phyloP scores from a whole-genome alignment of 805 yeast genomes.

The Metschnikowia shivogae region DNA sequence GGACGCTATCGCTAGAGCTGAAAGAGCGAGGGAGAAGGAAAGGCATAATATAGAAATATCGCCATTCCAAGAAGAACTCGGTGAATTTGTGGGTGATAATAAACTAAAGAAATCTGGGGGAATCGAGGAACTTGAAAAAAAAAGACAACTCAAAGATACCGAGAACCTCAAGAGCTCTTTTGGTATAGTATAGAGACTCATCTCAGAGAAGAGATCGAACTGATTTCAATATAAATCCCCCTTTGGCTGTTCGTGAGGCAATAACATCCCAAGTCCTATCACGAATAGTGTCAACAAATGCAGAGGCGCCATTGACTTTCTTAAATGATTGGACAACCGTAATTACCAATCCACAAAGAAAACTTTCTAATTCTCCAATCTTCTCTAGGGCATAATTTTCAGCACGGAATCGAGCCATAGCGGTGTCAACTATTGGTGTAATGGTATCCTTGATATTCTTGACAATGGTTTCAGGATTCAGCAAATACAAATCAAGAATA shows the following conservation, averaged over 20 bases:
- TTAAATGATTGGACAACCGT: slow-evolving; percentile 13
- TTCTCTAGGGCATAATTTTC: not conserved
- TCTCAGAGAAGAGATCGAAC: not conserved
- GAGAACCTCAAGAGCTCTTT: slow-evolving; percentile 58
- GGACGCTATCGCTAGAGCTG: slow-evolving; percentile 88
- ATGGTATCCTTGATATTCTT: slow-evolving; percentile 1
- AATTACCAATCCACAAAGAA: slow-evolving; percentile 13
- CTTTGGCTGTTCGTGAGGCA: not conserved
- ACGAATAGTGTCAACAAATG: slow-evolving; percentile 7
- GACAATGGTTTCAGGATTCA: slow-evolving; percentile 5
- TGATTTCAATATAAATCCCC: not conserved
- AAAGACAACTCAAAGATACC: slow-evolving; percentile 62
- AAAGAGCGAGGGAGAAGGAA: slow-evolving; percentile 70
- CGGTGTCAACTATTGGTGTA: slow-evolving; percentile 6
- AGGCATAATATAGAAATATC: slow-evolving; percentile 50
- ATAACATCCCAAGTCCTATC: slow-evolving; percentile 8
- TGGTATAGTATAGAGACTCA: slow-evolving; percentile 23
- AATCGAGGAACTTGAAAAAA: slow-evolving; percentile 75
- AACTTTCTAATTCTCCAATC: slow-evolving; percentile 5
- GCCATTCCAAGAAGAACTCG: slow-evolving; percentile 81
- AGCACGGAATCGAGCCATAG: slow-evolving; percentile 1
- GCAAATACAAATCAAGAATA: slow-evolving; percentile 17
- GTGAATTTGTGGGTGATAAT: slow-evolving; percentile 74
- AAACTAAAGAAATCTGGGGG: slow-evolving; percentile 84
- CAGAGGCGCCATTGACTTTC: slow-evolving; percentile 10